phyloP scores from a whole-genome alignment of 2,329 filamentous ascomycete species.

The Aspergillus sp. region DNA sequence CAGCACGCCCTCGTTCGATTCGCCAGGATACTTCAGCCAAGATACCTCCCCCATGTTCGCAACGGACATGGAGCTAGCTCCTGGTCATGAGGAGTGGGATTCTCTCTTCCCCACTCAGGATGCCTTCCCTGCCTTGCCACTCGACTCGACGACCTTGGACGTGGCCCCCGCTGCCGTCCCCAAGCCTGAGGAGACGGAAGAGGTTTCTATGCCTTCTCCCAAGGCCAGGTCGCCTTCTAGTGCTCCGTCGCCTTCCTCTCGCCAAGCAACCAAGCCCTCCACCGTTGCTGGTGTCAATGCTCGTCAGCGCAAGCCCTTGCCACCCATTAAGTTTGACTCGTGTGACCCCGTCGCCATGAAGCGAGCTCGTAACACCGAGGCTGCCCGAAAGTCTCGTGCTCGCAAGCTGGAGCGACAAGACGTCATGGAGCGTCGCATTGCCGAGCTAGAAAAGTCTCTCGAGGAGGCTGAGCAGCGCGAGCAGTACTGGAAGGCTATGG shows the following conservation, averaged over 20 bases:
- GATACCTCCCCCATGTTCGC: constrained; percentile 78
- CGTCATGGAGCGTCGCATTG: constrained; percentile 71
- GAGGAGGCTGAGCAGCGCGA: constrained; percentile 35
- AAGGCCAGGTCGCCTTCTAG: constrained; percentile 40
- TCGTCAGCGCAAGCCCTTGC: constrained; percentile 77
- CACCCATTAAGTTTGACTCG: constrained; percentile 74
- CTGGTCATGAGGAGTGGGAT: constrained; percentile 63
- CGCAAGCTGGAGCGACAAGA: constrained; percentile 78
- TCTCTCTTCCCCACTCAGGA: constrained; percentile 53
- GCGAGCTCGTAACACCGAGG: constrained; percentile 89
- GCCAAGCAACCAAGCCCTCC: constrained; percentile 61
- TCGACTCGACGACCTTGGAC: constrained; percentile 36
- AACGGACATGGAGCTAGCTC: constrained; percentile 55
- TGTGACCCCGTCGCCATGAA: constrained; percentile 78
- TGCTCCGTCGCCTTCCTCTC: constrained; percentile 41
- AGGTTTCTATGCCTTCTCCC: constrained; percentile 21
- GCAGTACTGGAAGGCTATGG: constrained; percentile 39
- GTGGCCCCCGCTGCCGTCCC: constrained; percentile 23
- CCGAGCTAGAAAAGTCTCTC: constrained; percentile 58
- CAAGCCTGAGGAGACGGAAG: constrained; percentile 13
- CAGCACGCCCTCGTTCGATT: constrained; percentile 79
- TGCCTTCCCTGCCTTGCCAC: constrained; percentile 18
- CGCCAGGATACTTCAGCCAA: constrained; percentile 67
- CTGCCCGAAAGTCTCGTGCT: constrained; percentile 87
- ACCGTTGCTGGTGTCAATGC: constrained; percentile 68